Evolutionary conservation across 805 yeast genomes (phyloP), one percentile per base, ranked within the genome.

Genomic region (Candida boleticola): DNA sequence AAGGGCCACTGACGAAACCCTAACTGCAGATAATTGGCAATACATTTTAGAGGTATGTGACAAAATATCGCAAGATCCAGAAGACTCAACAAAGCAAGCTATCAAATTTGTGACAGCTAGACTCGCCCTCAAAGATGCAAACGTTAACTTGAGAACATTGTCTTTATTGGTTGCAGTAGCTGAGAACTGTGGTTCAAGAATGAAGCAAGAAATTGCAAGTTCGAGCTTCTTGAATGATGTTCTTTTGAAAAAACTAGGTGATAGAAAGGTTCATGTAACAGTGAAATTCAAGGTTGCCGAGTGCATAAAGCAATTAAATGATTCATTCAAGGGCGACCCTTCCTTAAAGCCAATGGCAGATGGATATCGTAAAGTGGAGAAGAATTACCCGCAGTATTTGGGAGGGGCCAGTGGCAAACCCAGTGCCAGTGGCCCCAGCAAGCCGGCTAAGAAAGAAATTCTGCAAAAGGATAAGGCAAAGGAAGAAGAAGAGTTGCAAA

Each of bases 401-500:
- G 46, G 46, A 19, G 17, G 40, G 27, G 40, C 48, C 18, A 16
- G 29, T 3, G 41, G 43, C 7, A 33, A 44, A 14, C 30, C 25
- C 2, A 40, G 45, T 11, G 57, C 66, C 3, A 40, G 46, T n/a
- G 58, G 66, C 4, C 89, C 89, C 0, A 68, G 59, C 29, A 79
- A 78, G 49, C 90, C 90, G 5, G 77, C 67, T 30, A 83, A 82
- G 52, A 68, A 69, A 29, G 65, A 70, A 36, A 61, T 77, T 50
- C 66, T 75, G 4, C 61, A 63, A 3, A 57, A 54, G n/a, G 82
- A 76, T 36, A 66, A 69, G 43, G 52, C 53, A 31, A 65, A 71
- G 59, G 97, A 92, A 49, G 96, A 93, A 37, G 85, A 82, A 39
- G 95, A 89, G 49, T 65, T 92, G 36, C 83, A 81, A 52, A 74